Conservation (phyloP, 2,329 filamentous ascomycete genomes). For the Raffaelea albimanens region DNA sequence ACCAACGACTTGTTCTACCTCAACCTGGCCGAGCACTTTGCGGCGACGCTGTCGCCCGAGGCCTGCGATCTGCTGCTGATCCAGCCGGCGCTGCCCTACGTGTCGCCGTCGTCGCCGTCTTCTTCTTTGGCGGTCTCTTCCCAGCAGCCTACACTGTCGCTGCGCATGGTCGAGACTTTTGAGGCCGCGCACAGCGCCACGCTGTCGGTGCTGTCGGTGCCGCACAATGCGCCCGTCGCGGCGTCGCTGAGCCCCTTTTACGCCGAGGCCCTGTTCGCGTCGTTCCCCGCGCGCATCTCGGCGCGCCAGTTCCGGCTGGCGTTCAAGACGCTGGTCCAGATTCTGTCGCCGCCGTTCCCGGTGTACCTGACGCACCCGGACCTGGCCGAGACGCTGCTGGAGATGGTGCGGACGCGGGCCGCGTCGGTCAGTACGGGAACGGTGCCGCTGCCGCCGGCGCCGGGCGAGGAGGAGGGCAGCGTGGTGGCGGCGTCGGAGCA, state of each 20-base stretch:
- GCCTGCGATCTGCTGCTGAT: slow-evolving; percentile 66
- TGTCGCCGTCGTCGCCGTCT: slow-evolving; percentile 34
- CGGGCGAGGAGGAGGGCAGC: neutral
- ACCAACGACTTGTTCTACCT: slow-evolving; percentile 71
- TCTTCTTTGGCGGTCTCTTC: too few species aligned
- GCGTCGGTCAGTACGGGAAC: slow-evolving; percentile 41
- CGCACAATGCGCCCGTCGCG: slow-evolving; percentile 64
- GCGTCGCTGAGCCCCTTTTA: slow-evolving; percentile 71
- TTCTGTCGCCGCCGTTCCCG: slow-evolving; percentile 70
- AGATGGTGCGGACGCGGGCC: slow-evolving; percentile 63
- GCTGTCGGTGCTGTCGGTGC: slow-evolving; percentile 70
- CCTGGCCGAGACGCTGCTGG: slow-evolving; percentile 70
- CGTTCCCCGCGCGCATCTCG: slow-evolving; percentile 71
- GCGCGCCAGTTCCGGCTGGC: slow-evolving; percentile 81
- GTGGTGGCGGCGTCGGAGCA: slow-evolving; percentile 54
- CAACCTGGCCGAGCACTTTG: slow-evolving; percentile 76
- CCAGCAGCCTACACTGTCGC: too few species aligned
- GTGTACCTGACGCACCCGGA: slow-evolving; percentile 64
- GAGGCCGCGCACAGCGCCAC: slow-evolving; percentile 80
- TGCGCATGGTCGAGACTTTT: slow-evolving; percentile 51
- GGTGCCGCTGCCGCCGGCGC: slow-evolving; percentile 19
- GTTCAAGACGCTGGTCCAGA: slow-evolving; percentile 74
- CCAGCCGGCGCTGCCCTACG: slow-evolving; percentile 64
- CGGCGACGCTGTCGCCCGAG: slow-evolving; percentile 55
- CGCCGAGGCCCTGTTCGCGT: slow-evolving; percentile 67